Evolutionary conservation across 257 asterid species (phyloP).

Genomic region (Solanum habrochaites): DNA sequence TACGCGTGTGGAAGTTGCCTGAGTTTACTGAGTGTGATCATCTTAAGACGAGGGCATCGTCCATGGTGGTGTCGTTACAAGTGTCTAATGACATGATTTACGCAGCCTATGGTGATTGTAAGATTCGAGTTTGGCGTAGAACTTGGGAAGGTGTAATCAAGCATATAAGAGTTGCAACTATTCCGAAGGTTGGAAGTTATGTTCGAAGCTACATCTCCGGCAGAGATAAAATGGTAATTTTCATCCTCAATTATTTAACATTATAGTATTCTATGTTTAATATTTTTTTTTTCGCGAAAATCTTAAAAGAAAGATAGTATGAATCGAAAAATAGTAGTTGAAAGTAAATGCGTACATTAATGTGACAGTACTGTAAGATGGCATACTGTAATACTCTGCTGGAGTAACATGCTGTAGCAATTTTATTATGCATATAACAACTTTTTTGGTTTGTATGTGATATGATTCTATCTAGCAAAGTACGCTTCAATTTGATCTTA

Average conservation of each 20-base stretch:
- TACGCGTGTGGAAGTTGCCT: slow-evolving; percentile 88
- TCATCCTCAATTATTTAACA: not conserved
- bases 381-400: not conserved
- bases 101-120: slow-evolving; percentile 74
- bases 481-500: no score
- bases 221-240: slow-evolving; percentile 54
- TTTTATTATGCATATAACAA: not conserved
- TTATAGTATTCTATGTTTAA: not conserved
- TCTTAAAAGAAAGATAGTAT: not conserved
- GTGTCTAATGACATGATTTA: slow-evolving; percentile 69
- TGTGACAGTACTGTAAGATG: not conserved
- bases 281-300: not conserved
- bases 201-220: slow-evolving; percentile 73
- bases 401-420: not conserved
- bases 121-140: slow-evolving; percentile 82
- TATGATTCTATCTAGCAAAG: not conserved
- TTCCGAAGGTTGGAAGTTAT: slow-evolving; percentile 59
- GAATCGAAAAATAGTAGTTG: not conserved
- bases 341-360: not conserved
- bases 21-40: slow-evolving; percentile 84
- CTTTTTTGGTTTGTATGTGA: not conserved
- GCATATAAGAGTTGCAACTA: slow-evolving; percentile 63
- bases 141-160: slow-evolving; percentile 72
- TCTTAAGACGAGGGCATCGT: slow-evolving; percentile 57
- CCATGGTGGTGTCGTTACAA: slow-evolving; percentile 50